Percentiles rank a stretch among this genome's conserved stretches.
Conservation (phyloP, 495 filamentous ascomycete genomes). For the Amniculicola lignicola region DNA sequence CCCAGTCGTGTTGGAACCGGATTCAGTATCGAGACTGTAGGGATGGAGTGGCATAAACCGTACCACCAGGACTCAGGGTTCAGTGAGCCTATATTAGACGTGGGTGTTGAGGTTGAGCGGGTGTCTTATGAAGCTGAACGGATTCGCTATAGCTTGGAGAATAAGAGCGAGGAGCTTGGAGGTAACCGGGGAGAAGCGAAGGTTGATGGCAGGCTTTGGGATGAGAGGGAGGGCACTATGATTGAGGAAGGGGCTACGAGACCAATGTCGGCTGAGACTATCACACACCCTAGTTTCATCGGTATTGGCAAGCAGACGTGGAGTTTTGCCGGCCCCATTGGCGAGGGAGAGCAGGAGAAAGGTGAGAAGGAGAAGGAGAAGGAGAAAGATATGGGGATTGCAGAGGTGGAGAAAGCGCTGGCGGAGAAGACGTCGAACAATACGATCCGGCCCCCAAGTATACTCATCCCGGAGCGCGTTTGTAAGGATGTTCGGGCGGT, state of each 20-base stretch:
- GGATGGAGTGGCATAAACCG: conserved; percentile 12
- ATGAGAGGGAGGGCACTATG: conserved; percentile 18
- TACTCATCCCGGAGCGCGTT: conserved; percentile 30
- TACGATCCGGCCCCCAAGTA: conserved; percentile 26
- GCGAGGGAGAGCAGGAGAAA: conserved; percentile 3
- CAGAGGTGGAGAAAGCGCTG: conserved; percentile 23
- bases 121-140: conserved; percentile 18
- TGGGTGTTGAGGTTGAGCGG: no score
- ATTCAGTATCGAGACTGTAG: conserved; percentile 3
- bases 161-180: not conserved
- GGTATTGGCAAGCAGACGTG: not conserved
- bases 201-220: conserved; percentile 18
- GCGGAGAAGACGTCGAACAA: conserved; percentile 23
- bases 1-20: conserved; percentile 10
- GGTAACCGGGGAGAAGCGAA: not conserved
- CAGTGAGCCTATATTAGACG: conserved; percentile 17
- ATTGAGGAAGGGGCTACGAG: conserved; percentile 4
- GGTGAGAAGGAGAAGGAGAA: not conserved
- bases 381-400: conserved; percentile 4
- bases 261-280: conserved; percentile 1
- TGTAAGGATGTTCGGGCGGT: conserved; percentile 7
- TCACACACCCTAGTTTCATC: not conserved
- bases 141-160: conserved; percentile 25
- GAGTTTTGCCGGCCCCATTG: not conserved
- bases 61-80: conserved; percentile 42